Base-by-base conservation (phyloP, 495 filamentous ascomycete genomes). In the Penicillium lividum region DNA sequence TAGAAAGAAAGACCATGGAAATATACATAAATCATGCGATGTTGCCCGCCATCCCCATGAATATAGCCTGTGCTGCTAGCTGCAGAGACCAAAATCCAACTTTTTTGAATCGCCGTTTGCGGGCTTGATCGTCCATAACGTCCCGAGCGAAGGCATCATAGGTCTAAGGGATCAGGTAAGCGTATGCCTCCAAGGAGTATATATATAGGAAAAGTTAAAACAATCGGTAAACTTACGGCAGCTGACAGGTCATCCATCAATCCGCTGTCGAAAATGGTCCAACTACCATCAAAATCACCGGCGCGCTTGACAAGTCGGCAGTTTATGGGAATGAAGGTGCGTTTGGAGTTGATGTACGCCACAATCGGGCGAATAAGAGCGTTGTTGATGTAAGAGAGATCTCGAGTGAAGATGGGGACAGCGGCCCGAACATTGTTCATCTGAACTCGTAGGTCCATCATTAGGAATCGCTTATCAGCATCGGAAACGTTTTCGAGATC, bases 41-140 rank as follows among this genome's bases (percentile, higher is more conserved):
- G 66, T 89, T 90, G 18, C 93, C 93, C 13, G 92, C 94, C 82
- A 98, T 88, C 1, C 94, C 94, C 74, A 97, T 88, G 65, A 98
- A 90, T 44, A 98, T 77, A n/a, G 92, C 94, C 72, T 98, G 94
- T 6, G 92, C 89, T 3, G 91, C 88, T 47, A 98, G 73, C 68
- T 92, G 91, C 38, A 98, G 77, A 9, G 91, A 95, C 94, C 94
- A 98, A 62, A 97, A 85, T 27, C 94, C 94, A 16, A 98, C 95
- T 68, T 97, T 95, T 77, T 92, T 95, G 67, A 98, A 87, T 42
- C 95, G 84, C 42, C 93, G 80, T 67, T 90, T 87, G 34, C 91
- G 84, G 57, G 86, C 89, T 70, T 95, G 84, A 57, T 93, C 84
- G 68, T 98, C 92, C 47, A 89, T 84, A 18, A 97, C 90, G 75